These are phyloP conservation scores for Hemisphaericaspora subhashii DNA, from an alignment of 1,139 yeast genomes.

Conservation along the genomic window DNA sequence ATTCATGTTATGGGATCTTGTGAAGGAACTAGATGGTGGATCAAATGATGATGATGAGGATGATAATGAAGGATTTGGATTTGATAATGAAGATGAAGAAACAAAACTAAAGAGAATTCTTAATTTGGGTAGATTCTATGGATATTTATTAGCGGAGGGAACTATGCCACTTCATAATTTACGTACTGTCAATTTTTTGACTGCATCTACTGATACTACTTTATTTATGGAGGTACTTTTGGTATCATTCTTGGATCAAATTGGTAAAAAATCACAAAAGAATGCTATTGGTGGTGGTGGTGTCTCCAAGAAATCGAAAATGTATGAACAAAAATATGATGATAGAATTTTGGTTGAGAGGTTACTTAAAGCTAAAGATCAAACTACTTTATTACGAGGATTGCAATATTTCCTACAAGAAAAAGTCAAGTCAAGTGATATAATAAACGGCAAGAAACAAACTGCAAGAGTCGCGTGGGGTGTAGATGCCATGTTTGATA, in stretches of 20 bases:
- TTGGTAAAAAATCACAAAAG: constrained; percentile 65
- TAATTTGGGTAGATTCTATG: constrained; percentile 80
- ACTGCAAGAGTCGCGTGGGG: constrained; percentile 72
- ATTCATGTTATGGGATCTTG: constrained; percentile 83
- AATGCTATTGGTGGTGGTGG: constrained; percentile 50
- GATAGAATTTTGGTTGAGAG: constrained; percentile 56
- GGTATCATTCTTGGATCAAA: constrained; percentile 61
- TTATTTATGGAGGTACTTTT: constrained; percentile 74
- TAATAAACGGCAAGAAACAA: constrained; percentile 61
- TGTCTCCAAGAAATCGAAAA: constrained; percentile 29
- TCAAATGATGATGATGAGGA: constrained; percentile 42
- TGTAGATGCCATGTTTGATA: constrained; percentile 51
- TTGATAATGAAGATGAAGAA: constrained; percentile 40
- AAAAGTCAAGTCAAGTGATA: constrained; percentile 49
- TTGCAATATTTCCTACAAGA: constrained; percentile 66
- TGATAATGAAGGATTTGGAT: constrained; percentile 26
- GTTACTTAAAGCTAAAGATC: constrained; percentile 62
- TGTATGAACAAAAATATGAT: constrained; percentile 46
- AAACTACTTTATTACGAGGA: constrained; percentile 65
- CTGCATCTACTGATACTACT: constrained; percentile 63
- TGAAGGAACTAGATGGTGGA: constrained; percentile 65
- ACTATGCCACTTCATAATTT: constrained; percentile 70
- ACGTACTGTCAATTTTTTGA: constrained; percentile 71
- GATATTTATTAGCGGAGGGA: constrained; percentile 70
- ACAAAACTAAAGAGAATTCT: constrained; percentile 57